These are phyloP conservation scores for Lasiodiplodia sp. DNA, from an alignment of 2,329 filamentous ascomycete genomes.

Conservation along the genomic window DNA sequence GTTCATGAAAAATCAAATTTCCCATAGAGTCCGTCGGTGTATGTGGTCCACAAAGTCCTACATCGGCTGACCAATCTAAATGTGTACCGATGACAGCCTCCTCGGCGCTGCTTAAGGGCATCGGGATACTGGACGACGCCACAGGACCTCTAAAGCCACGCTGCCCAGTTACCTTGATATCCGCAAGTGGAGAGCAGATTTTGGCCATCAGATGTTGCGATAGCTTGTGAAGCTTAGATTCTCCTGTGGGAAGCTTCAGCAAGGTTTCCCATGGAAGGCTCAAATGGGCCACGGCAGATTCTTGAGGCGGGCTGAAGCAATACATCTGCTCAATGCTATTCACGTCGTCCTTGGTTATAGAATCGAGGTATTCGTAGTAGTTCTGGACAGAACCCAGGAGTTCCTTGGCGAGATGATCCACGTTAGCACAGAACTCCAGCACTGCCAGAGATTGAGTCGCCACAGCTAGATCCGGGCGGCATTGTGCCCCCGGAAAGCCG, in stretches of 20 bases:
- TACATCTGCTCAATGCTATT: background rate
- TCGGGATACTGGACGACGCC: background rate
- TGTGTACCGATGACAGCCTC: background rate
- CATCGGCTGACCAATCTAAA: constrained; percentile 2
- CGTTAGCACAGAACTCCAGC: constrained; percentile 30
- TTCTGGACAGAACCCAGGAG: background rate
- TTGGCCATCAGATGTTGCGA: constrained; percentile 32
- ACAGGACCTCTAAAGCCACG: background rate
- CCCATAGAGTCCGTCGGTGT: background rate
- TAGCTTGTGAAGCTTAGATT: constrained; percentile 31
- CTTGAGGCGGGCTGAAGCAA: background rate
- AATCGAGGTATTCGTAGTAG: constrained; percentile 29
- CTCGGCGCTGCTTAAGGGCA: background rate
- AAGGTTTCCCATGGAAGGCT: constrained; percentile 30
- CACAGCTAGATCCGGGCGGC: constrained; percentile 30
- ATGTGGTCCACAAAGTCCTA: background rate
- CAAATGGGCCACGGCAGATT: background rate
- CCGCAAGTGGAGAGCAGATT: constrained; percentile 33
- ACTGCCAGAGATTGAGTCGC: constrained; percentile 28
- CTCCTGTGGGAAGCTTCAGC: constrained; percentile 30
- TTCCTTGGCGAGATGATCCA: constrained; percentile 20
- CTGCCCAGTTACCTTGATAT: background rate
- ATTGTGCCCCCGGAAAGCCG: constrained; percentile 8
- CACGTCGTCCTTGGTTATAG: background rate
- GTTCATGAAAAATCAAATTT: background rate